Evolutionary conservation across 1,139 yeast genomes (phyloP).

Genomic region (Geotrichum europaeum): DNA sequence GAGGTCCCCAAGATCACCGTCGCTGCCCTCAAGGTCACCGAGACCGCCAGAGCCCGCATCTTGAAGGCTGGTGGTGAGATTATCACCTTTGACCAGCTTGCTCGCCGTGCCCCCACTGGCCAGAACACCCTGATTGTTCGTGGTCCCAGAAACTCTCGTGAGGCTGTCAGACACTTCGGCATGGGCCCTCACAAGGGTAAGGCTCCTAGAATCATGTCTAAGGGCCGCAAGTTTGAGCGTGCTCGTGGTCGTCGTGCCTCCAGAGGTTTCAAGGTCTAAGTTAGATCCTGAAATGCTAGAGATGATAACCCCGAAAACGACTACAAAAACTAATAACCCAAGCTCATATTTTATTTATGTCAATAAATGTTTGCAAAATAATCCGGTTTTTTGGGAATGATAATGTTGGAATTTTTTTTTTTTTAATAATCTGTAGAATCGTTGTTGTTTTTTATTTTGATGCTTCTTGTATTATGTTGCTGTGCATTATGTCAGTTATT

Average conservation of each 20-base stretch:
- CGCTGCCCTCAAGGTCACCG: slow-evolving; percentile 99
- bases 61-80: slow-evolving; percentile 99
- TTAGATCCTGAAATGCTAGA: background rate
- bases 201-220: slow-evolving; percentile 97
- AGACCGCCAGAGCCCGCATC: slow-evolving; percentile 97
- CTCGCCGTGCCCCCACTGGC: slow-evolving; percentile 99
- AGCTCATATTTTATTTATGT: slow-evolving; percentile 6
- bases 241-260: slow-evolving; percentile 99
- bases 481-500: background rate
- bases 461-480: background rate
- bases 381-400: background rate
- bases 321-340: background rate
- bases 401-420: background rate
- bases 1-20: slow-evolving; percentile 95
- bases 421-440: background rate
- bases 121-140: slow-evolving; percentile 95
- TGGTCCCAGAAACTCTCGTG: slow-evolving; percentile 99
- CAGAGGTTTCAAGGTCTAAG: slow-evolving; percentile 99
- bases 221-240: slow-evolving; percentile 99
- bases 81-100: slow-evolving; percentile 98
- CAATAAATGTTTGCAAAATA: slow-evolving; percentile 4
- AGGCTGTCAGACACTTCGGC: slow-evolving; percentile 99
- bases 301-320: background rate
- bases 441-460: background rate
- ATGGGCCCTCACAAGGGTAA: slow-evolving; percentile 99